These are phyloP conservation scores for Leucoagaricus sp. DNA, from an alignment of 1,284 basidiomycete species.

Conservation along the genomic window DNA sequence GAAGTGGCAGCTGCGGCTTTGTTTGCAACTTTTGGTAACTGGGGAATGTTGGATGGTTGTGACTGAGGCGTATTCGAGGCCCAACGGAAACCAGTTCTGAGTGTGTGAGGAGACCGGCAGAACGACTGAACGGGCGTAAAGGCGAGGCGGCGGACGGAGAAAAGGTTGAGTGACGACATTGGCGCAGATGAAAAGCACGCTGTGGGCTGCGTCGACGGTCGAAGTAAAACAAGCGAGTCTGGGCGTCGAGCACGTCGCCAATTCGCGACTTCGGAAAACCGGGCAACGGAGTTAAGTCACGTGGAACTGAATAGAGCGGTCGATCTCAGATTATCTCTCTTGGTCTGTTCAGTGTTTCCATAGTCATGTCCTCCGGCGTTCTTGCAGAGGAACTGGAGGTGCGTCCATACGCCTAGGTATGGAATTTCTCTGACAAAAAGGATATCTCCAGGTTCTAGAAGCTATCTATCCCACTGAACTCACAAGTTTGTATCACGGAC, in stretches of 20 bases:
- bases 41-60: background rate
- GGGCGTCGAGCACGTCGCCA: background rate
- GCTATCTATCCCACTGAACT: constrained; percentile 95
- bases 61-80: background rate
- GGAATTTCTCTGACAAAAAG: background rate
- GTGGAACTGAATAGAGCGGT: too few relatives aligned
- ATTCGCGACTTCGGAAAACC: background rate
- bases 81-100: background rate
- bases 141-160: background rate
- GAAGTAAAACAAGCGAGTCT: background rate
- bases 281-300: background rate
- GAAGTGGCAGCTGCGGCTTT: background rate
- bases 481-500: constrained; percentile 68
- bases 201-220: background rate
- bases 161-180: constrained; percentile 5
- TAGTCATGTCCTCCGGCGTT: constrained; percentile 57
- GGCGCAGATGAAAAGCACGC: background rate
- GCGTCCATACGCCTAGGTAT: constrained; percentile 2
- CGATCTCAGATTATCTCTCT: constrained; percentile 5
- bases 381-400: constrained; percentile 91
- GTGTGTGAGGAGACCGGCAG: background rate
- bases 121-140: background rate
- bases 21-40: background rate
- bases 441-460: constrained; percentile 80
- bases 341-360: constrained; percentile 14